These are phyloP conservation scores for Botryotinia convoluta DNA, from an alignment of 2,329 filamentous ascomycete genomes.

Conservation along the genomic window DNA sequence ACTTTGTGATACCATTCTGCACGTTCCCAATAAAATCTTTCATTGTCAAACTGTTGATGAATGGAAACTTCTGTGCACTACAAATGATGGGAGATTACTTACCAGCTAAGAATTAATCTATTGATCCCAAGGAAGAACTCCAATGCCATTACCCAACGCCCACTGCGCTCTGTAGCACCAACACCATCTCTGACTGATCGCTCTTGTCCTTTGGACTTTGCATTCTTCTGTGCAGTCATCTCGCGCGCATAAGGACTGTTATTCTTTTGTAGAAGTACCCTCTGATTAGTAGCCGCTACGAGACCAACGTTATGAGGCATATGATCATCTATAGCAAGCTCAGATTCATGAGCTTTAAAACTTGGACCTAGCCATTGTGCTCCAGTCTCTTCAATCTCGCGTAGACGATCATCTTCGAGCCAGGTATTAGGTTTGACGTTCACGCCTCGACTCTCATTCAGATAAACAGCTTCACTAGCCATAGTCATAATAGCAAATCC, in stretches of 20 bases:
- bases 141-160: constrained; percentile 71
- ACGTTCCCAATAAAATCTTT: not conserved
- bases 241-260: constrained; percentile 67
- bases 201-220: constrained; percentile 43
- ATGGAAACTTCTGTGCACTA: no score
- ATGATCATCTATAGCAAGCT: constrained; percentile 29
- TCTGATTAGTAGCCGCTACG: constrained; percentile 32
- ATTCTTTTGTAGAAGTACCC: constrained; percentile 41
- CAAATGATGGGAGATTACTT: not conserved
- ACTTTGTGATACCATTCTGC: not conserved
- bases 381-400: constrained; percentile 63
- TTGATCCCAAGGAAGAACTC: constrained; percentile 77
- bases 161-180: constrained; percentile 74
- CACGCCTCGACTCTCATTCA: constrained; percentile 82
- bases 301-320: constrained; percentile 32
- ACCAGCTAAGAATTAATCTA: constrained; percentile 55
- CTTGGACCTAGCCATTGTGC: constrained; percentile 38
- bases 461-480: constrained; percentile 91
- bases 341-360: constrained; percentile 33
- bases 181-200: constrained; percentile 60
- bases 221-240: constrained; percentile 60
- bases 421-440: constrained; percentile 76
- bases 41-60: no score
- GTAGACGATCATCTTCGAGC: constrained; percentile 83
- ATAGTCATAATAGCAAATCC: constrained; percentile 89